A percentile compares a stretch with the other conserved stretches of the same genome.
Conservation (phyloP, 805 yeast species). For the Brettanomyces naardenensis region DNA sequence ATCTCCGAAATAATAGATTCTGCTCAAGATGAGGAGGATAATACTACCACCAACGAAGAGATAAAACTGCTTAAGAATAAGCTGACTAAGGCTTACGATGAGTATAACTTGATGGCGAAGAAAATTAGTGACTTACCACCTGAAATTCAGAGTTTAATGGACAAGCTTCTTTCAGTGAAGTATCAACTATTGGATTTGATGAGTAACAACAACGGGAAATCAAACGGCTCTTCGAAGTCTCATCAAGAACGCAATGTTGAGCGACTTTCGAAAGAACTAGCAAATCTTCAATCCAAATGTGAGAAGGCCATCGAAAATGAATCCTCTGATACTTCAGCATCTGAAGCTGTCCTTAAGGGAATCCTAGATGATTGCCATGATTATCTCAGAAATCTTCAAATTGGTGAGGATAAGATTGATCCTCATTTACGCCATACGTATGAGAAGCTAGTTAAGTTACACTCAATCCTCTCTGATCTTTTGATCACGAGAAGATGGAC, state of each 20-base stretch:
- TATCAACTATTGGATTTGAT: slow-evolving; percentile 47
- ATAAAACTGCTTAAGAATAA: slow-evolving; percentile 52
- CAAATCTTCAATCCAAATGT: slow-evolving; percentile 11
- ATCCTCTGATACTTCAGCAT: slow-evolving; percentile 2
- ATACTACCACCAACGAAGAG: slow-evolving; percentile 18
- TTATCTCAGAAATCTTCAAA: slow-evolving; percentile 57
- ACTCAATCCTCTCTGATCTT: slow-evolving; percentile 70
- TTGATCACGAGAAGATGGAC: slow-evolving; percentile 96
- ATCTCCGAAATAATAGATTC: slow-evolving; percentile 55
- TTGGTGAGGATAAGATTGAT: slow-evolving; percentile 38
- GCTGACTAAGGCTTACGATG: slow-evolving; percentile 51
- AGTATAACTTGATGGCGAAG: slow-evolving; percentile 48
- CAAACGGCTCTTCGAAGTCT: background rate
- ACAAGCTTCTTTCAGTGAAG: slow-evolving; percentile 54
- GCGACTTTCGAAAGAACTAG: slow-evolving; percentile 17
- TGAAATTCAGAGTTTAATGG: slow-evolving; percentile 43
- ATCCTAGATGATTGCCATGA: slow-evolving; percentile 78
- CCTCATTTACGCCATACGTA: slow-evolving; percentile 52
- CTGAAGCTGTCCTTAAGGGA: slow-evolving; percentile 54
- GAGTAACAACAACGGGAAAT: slow-evolving; percentile 25
- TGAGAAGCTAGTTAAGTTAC: slow-evolving; percentile 53
- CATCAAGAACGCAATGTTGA: slow-evolving; percentile 6
- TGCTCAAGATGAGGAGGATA: slow-evolving; percentile 21
- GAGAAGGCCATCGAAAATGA: background rate
- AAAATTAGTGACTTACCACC: slow-evolving; percentile 47